Evolutionary conservation across 2,329 filamentous ascomycete species (phyloP).

Genomic region (Helicocarpus griseus): DNA sequence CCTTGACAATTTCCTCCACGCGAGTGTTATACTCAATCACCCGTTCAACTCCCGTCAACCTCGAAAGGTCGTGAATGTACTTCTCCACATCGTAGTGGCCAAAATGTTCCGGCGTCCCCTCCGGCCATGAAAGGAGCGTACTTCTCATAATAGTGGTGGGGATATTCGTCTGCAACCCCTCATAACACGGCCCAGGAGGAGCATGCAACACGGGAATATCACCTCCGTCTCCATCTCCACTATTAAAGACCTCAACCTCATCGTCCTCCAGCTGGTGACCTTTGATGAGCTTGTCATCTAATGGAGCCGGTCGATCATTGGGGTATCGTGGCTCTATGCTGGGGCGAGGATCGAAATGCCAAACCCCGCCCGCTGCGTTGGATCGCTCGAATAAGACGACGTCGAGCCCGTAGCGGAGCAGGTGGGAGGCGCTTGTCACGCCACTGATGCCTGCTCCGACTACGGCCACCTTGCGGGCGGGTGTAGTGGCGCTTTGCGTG

Average conservation of each 20-base stretch:
- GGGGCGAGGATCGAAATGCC: conserved; percentile 44
- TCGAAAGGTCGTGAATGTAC: conserved; percentile 54
- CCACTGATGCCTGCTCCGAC: conserved; percentile 46
- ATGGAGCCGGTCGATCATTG: too few relatives aligned
- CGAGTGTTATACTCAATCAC: conserved; percentile 48
- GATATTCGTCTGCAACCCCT: conserved; percentile 46
- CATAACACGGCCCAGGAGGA: conserved; percentile 48
- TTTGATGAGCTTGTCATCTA: too few relatives aligned
- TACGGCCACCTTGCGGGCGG: conserved; percentile 37
- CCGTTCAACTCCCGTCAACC: conserved; percentile 39
- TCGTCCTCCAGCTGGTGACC: too few relatives aligned
- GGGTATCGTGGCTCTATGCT: conserved; percentile 42
- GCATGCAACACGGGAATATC: conserved; percentile 30
- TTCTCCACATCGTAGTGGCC: conserved; percentile 46
- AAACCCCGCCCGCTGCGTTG: conserved; percentile 45
- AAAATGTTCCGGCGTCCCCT: conserved; percentile 50
- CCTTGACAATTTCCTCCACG: conserved; percentile 18
- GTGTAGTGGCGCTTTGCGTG: too few relatives aligned
- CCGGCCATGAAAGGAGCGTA: conserved; percentile 46
- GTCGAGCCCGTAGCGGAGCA: conserved; percentile 37
- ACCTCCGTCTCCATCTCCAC: conserved; percentile 11
- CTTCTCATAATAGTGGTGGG: conserved; percentile 42
- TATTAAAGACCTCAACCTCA: conserved; percentile 21
- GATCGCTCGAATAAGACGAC: conserved; percentile 48
- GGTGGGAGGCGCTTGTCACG: conserved; percentile 38